A percentile compares a stretch with the other conserved stretches of the same genome.
These are phyloP conservation scores for Artemisia argyi DNA, from an alignment of 129 eudicot genomes.

Conservation along the genomic window DNA sequence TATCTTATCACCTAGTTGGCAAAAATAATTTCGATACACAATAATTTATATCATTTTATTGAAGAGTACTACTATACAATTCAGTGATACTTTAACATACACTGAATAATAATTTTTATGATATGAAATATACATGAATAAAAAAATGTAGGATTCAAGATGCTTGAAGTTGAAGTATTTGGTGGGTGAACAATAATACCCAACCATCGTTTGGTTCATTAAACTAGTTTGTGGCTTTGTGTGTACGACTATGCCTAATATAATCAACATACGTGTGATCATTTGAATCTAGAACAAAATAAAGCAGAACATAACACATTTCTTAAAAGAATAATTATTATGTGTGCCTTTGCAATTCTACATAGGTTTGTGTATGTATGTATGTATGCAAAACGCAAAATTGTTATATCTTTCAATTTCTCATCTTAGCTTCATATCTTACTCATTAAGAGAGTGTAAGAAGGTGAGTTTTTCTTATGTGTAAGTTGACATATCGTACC, in stretches of 20 bases:
- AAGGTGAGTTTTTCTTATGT: too few relatives aligned
- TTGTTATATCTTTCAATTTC: too few relatives aligned
- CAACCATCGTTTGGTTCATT: slow-evolving; percentile 36
- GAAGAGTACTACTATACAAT: not conserved
- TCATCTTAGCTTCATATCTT: too few relatives aligned
- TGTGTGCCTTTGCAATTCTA: too few relatives aligned
- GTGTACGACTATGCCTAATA: not conserved
- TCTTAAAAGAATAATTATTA: too few relatives aligned
- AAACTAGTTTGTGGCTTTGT: slow-evolving; percentile 21
- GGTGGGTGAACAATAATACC: slow-evolving; percentile 39
- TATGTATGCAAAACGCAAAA: too few relatives aligned
- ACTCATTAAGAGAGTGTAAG: too few relatives aligned
- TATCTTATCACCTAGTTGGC: slow-evolving; percentile 9
- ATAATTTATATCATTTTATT: not conserved
- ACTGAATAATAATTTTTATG: not conserved
- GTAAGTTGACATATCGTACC: too few relatives aligned
- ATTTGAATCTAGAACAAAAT: not conserved
- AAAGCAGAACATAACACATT: too few relatives aligned
- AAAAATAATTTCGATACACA: not conserved
- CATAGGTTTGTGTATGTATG: too few relatives aligned
- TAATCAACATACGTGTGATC: not conserved
- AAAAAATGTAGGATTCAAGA: not conserved
- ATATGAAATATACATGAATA: not conserved
- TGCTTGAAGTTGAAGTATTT: slow-evolving; percentile 25
- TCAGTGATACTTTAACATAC: not conserved